These are phyloP conservation scores for Leishmania braziliensis DNA, from an alignment of 208 protist genomes.

Conservation along the genomic window DNA sequence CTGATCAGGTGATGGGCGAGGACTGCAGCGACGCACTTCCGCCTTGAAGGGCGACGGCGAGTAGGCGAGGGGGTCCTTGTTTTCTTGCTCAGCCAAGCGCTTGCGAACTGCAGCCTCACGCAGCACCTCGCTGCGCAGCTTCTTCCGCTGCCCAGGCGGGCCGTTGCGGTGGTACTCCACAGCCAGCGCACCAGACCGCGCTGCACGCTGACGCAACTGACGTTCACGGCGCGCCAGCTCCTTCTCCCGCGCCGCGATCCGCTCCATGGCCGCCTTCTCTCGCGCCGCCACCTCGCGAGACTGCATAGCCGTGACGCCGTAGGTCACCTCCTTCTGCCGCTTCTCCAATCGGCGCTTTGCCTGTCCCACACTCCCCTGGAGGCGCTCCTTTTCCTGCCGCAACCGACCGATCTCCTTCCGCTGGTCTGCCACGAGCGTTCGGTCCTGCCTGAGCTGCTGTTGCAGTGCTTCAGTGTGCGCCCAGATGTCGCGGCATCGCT, in stretches of 20 bases:
- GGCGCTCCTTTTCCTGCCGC: conserved; percentile 34
- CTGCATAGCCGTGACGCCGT: conserved; percentile 61
- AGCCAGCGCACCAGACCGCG: conserved; percentile 20
- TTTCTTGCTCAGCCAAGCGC: conserved; percentile 45
- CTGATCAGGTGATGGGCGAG: conserved; percentile 20
- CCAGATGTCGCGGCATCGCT: conserved; percentile 42
- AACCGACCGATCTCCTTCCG: conserved; percentile 48
- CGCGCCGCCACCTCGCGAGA: conserved; percentile 43
- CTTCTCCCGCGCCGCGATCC: conserved; percentile 48
- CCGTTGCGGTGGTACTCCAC: conserved; percentile 35
- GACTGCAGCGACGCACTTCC: conserved; percentile 20
- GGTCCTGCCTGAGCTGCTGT: conserved; percentile 63
- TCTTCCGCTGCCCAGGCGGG: conserved; percentile 24
- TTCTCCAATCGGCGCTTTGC: conserved; percentile 45
- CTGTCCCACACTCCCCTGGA: conserved; percentile 26
- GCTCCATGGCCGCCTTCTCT: conserved; percentile 36
- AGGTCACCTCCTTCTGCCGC: conserved; percentile 70
- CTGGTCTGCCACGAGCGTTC: conserved; percentile 69
- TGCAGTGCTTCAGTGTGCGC: conserved; percentile 32
- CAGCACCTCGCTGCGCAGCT: conserved; percentile 62
- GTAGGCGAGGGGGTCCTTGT: conserved; percentile 63
- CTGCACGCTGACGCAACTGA: conserved; percentile 25
- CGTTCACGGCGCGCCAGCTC: conserved; percentile 41
- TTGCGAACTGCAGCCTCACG: conserved; percentile 66
- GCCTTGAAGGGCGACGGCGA: conserved; percentile 45